Evolutionary conservation across 129 eudicot species (phyloP).

Genomic region (Rutidosis leptorrhynchoides): DNA sequence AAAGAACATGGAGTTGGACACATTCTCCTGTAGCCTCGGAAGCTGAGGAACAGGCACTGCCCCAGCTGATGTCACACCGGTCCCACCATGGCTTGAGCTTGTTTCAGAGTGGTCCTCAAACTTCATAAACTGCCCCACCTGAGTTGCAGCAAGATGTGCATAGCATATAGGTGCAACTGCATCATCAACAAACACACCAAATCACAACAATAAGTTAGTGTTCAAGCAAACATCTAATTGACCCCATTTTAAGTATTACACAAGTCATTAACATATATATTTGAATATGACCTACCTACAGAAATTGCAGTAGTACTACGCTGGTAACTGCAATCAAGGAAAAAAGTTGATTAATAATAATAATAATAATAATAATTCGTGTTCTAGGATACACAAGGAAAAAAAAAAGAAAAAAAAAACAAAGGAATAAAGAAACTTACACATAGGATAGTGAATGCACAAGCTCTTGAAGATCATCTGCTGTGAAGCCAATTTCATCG

Average conservation of each 20-base stretch:
- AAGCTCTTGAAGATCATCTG: slow-evolving; percentile 76
- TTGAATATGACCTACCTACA: slow-evolving; percentile 40
- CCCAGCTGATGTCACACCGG: slow-evolving; percentile 32
- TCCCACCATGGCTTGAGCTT: slow-evolving; percentile 60
- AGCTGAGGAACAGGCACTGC: slow-evolving; percentile 56
- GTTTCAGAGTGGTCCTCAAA: slow-evolving; percentile 62
- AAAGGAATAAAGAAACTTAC: slow-evolving; percentile 33
- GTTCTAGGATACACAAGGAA: background rate
- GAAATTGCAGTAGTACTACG: slow-evolving; percentile 91
- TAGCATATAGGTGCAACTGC: slow-evolving; percentile 72
- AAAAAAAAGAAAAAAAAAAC: background rate
- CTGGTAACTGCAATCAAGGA: slow-evolving; percentile 54
- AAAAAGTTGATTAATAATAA: background rate
- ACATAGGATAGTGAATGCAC: slow-evolving; percentile 72
- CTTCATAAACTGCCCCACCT: slow-evolving; percentile 54
- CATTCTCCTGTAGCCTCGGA: slow-evolving; percentile 54
- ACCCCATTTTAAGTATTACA: background rate
- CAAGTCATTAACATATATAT: background rate
- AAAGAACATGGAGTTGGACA: slow-evolving; percentile 77
- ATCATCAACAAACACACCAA: background rate
- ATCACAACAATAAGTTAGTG: background rate
- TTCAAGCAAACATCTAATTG: background rate
- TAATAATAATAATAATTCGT: too few species aligned
- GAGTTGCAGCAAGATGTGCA: slow-evolving; percentile 79
- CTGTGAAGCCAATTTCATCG: slow-evolving; percentile 69